A percentile compares a stretch with the other conserved stretches of the same genome.
These are phyloP conservation scores for Coniella vitis DNA, from an alignment of 2,329 filamentous ascomycete genomes.

Conservation along the genomic window DNA sequence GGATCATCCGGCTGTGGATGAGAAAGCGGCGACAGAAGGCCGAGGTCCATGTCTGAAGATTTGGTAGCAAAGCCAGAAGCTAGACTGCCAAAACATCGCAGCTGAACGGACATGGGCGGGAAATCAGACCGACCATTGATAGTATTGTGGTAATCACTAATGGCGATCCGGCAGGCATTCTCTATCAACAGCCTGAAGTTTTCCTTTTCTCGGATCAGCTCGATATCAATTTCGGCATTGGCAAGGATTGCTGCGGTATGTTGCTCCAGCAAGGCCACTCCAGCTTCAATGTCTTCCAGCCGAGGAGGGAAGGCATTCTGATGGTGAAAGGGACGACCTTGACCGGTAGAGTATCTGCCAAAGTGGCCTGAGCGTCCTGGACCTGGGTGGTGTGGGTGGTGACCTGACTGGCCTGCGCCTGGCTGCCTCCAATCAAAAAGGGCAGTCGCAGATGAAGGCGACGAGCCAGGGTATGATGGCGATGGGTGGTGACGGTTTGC, in stretches of 20 bases:
- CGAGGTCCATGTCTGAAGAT: conserved; percentile 86
- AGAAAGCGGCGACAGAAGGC: conserved; percentile 61
- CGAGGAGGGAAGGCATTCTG: conserved; percentile 25
- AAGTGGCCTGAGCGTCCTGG: conserved; percentile 15
- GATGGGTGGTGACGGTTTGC: conserved; percentile 27
- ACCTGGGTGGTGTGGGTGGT: conserved; percentile 7
- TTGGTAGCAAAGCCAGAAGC: conserved; percentile 80
- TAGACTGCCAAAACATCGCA: conserved; percentile 77
- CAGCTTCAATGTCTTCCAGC: conserved; percentile 41
- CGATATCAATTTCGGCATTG: conserved; percentile 53
- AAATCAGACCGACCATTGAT: conserved; percentile 37
- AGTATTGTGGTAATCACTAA: conserved; percentile 45
- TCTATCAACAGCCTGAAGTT: conserved; percentile 60
- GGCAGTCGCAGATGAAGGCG: conserved; percentile 17
- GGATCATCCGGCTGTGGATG: conserved; percentile 43
- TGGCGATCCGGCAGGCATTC: conserved; percentile 52
- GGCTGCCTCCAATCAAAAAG: conserved; percentile 24
- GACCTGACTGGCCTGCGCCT: conserved; percentile 15
- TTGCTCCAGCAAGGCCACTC: conserved; percentile 42
- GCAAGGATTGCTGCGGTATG: conserved; percentile 45
- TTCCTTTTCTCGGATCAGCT: conserved; percentile 66
- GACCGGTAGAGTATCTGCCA: conserved; percentile 5
- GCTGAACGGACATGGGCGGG: conserved; percentile 49
- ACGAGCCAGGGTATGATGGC: conserved; percentile 25
- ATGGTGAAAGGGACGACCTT: conserved; percentile 20